These are phyloP conservation scores for Phytophthora citricola DNA, from an alignment of 352 stramenopile species.

Conservation along the genomic window DNA sequence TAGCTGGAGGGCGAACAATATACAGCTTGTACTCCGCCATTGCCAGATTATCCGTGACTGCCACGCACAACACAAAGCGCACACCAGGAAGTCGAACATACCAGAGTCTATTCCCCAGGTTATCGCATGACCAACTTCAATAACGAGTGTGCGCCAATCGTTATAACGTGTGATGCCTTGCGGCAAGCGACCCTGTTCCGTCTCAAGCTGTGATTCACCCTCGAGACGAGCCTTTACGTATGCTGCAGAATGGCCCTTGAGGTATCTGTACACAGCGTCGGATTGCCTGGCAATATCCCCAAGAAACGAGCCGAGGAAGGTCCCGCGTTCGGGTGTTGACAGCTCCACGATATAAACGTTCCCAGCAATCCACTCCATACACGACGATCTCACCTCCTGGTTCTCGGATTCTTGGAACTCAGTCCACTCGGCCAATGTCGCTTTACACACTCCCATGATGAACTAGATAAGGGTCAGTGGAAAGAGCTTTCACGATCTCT, in stretches of 20 bases:
- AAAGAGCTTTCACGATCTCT: not conserved
- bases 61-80: slow-evolving; percentile 8
- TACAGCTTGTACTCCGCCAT: slow-evolving; percentile 3
- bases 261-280: not conserved
- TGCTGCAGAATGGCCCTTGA: not conserved
- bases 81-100: slow-evolving; percentile 3
- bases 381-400: too few relatives aligned
- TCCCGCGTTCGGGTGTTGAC: too few relatives aligned
- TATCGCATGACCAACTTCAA: slow-evolving; percentile 1
- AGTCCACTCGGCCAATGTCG: too few relatives aligned
- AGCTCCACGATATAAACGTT: too few relatives aligned
- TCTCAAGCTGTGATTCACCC: too few relatives aligned
- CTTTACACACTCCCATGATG: too few relatives aligned
- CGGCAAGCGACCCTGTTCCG: not conserved
- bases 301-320: too few relatives aligned
- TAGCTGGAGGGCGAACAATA: not conserved
- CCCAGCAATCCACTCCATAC: too few relatives aligned
- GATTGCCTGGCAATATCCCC: too few relatives aligned
- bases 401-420: too few relatives aligned
- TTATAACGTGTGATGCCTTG: not conserved
- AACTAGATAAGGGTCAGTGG: too few relatives aligned
- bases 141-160: slow-evolving; percentile 3
- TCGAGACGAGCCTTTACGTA: not conserved
- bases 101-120: not conserved
- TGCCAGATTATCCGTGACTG: not conserved